phyloP scores from a whole-genome alignment of 129 eudicot genomes.

The Pittosporum tobira region DNA sequence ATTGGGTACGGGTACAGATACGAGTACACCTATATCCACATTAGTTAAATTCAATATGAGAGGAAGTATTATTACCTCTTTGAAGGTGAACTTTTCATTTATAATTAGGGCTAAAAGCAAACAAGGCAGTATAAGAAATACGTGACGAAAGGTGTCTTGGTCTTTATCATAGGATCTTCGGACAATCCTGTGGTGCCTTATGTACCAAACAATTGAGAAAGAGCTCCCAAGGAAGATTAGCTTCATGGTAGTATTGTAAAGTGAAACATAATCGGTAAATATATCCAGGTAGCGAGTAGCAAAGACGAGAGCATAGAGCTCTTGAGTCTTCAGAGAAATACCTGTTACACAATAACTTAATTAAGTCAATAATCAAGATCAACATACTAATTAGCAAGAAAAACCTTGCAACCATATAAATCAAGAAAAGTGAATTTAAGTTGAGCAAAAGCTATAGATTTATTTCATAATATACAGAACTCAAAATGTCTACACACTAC shows the following conservation, averaged over 20 bases:
- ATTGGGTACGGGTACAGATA: background rate
- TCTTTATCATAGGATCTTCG: conserved; percentile 93
- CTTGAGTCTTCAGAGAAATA: conserved; percentile 90
- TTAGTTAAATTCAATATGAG: too few relatives aligned
- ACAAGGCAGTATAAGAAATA: conserved; percentile 71
- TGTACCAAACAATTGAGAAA: conserved; percentile 93
- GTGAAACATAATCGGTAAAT: conserved; percentile 67
- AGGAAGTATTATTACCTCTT: conserved; percentile 46
- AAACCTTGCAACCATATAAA: background rate
- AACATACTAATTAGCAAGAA: background rate
- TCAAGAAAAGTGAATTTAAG: background rate
- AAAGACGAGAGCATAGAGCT: conserved; percentile 89
- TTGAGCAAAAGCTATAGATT: background rate
- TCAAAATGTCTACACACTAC: too few relatives aligned
- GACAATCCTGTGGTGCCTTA: conserved; percentile 83
- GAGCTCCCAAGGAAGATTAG: conserved; percentile 83
- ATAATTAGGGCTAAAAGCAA: conserved; percentile 61
- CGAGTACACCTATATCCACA: too few relatives aligned
- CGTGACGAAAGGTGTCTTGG: conserved; percentile 91
- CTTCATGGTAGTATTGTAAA: conserved; percentile 81
- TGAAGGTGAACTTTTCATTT: conserved; percentile 71
- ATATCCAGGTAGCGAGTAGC: conserved; percentile 92
- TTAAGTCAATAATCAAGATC: conserved; percentile 4
- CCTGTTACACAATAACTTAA: conserved; percentile 56
- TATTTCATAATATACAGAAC: too few relatives aligned